Conservation (phyloP, 2,329 filamentous ascomycete genomes). For the Fusarium sp. region DNA sequence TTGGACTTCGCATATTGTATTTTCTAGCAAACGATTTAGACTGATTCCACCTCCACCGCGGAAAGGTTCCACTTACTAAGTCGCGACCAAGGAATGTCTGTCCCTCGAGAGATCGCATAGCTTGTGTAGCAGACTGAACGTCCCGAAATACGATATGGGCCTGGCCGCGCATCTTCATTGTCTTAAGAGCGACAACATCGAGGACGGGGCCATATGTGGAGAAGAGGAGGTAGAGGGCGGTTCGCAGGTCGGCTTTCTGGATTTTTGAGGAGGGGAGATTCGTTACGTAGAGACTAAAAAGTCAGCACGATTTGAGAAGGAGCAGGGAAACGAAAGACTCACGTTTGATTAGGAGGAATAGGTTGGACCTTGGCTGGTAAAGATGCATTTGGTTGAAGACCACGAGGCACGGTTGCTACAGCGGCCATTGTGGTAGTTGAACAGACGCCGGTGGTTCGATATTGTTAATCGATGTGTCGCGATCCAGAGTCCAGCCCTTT, state of each 20-base stretch:
- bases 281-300: constrained; percentile 80
- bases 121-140: constrained; percentile 89
- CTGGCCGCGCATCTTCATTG: constrained; percentile 91
- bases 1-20: constrained; percentile 91
- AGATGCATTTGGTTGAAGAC: constrained; percentile 52
- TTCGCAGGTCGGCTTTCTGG: constrained; percentile 85
- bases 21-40: constrained; percentile 64
- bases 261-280: constrained; percentile 89
- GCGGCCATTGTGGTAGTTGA: constrained; percentile 44
- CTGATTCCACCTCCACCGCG: not conserved
- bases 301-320: not conserved
- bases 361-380: constrained; percentile 61
- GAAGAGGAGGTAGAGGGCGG: constrained; percentile 90
- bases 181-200: constrained; percentile 90
- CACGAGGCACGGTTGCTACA: constrained; percentile 49
- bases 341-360: constrained; percentile 79
- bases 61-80: constrained; percentile 68
- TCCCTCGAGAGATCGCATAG: constrained; percentile 87
- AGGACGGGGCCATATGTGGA: constrained; percentile 92
- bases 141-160: constrained; percentile 93
- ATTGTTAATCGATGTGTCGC: not conserved
- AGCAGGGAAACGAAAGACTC: constrained; percentile 47
- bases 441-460: not conserved
- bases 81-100: constrained; percentile 85
- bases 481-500: not conserved